Conservation (phyloP, 192 early-diverging fungal species). For the Spizellomyces sp. region DNA sequence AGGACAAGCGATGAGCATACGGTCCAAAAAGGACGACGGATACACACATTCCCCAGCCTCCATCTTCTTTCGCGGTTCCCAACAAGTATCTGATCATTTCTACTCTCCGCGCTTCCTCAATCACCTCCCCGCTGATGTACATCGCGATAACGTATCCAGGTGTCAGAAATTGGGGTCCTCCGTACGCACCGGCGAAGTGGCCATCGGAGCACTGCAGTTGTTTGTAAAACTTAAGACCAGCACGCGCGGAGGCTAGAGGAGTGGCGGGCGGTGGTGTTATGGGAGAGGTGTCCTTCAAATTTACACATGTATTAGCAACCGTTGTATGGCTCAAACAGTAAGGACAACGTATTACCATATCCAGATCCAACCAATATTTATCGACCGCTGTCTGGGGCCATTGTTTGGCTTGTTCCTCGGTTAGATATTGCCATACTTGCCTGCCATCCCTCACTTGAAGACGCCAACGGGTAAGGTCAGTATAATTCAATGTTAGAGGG, state of each 20-base stretch:
- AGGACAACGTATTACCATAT: slow-evolving; percentile 12
- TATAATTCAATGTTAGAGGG: slow-evolving; percentile 17
- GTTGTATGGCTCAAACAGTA: background rate
- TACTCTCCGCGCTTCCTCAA: slow-evolving; percentile 62
- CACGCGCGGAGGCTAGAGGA: slow-evolving; percentile 79
- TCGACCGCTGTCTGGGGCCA: slow-evolving; percentile 82
- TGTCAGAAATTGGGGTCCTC: slow-evolving; percentile 95
- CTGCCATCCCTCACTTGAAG: slow-evolving; percentile 81
- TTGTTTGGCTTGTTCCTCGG: slow-evolving; percentile 35
- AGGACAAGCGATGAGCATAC: background rate
- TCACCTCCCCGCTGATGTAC: slow-evolving; percentile 77
- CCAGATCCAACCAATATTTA: slow-evolving; percentile 84
- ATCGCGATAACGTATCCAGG: slow-evolving; percentile 88
- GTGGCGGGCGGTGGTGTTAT: slow-evolving; percentile 62
- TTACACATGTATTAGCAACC: background rate
- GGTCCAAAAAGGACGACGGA: background rate
- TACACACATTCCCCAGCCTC: slow-evolving; percentile 93
- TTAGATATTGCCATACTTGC: slow-evolving; percentile 90
- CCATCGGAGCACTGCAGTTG: slow-evolving; percentile 89
- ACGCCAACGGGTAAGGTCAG: slow-evolving; percentile 87
- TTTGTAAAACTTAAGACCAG: slow-evolving; percentile 89
- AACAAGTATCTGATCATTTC: slow-evolving; percentile 90
- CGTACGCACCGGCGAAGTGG: slow-evolving; percentile 95
- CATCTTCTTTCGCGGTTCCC: slow-evolving; percentile 80
- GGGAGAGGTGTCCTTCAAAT: slow-evolving; percentile 31